Evolutionary conservation across 2,329 filamentous ascomycete species (phyloP), one percentile per base, ranked within the genome.

Genomic region (Ascochyta lentis): DNA sequence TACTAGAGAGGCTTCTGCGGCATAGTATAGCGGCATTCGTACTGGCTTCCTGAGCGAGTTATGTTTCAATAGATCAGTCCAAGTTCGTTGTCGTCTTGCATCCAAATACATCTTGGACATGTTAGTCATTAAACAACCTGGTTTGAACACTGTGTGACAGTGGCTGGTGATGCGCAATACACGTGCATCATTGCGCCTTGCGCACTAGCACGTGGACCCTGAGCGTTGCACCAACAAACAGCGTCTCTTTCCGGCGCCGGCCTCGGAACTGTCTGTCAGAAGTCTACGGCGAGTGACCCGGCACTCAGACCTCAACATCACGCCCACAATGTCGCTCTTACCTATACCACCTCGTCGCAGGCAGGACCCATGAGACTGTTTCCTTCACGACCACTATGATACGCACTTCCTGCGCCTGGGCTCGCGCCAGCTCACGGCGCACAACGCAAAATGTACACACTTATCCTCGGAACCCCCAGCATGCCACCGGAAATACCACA

Each of bases 301-400:
- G 45, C 46, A 53, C 43, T 27, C 35, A 53, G 37, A 24, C 37
- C 37, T 42, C 47, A 45, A 50, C 46, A 50, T 31, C 40, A 33
- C 35, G 29, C 42, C 37, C 53, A 51, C 16, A 33, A 51, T 51
- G 53, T n/a, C 10, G 12, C 43, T 42, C 26, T 29, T n/a, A 22
- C 43, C 31, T 19, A 31, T 34, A 43, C 31, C 50, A 26, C 10
- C 47, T 39, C 42, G 19, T 23, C 13, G 8, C 24, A 15, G 35
- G 15, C 33, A 50, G 42, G 24, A 50, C n/a, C 43, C 41, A 56
- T 56, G 53, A 51, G 48, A 38, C 42, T 26, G 4, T 37, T 39
- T 3, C 35, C 22, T 53, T 56, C 39, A 46, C 55, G 41, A 12
- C 60, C 65, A 59, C 59, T 66, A 74, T 74, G 71, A 72, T 73